Base-by-base conservation (phyloP, 2,329 filamentous ascomycete genomes). In the Aspergillaceae sp. region DNA sequence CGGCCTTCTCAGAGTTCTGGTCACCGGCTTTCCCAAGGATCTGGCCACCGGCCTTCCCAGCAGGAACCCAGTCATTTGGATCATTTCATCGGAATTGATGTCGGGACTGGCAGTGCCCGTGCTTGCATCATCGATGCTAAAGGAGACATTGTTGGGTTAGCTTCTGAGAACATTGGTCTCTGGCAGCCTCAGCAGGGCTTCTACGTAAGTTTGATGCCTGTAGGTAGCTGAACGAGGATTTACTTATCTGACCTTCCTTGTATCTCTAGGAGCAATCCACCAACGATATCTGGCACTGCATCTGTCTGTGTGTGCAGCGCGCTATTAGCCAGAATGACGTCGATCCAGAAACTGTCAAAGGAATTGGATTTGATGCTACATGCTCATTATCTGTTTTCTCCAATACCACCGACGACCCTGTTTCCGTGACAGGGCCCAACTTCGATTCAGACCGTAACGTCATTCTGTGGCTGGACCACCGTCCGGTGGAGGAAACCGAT, bases 311-410 rank as follows among this genome's bases (percentile, higher is more conserved):
- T 37, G 88, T 96, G 34, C 84, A 89, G 59, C 79, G 83, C 44
- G 88, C 90, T 40, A 78, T 97, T 59, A 78, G 77, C 61, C 84
- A 95, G 66, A 86, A 91, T 55, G 83, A 83, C 56, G 83, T 94
- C 55, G 82, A 91, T 58, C 78, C 83, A 4, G 73, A 72, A 51
- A 82, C 79, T 33, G 84, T 98, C 58, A 85, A 85, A 56, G 92
- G 92, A 48, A 88, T 98, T 60, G 92, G 92, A 44, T 97, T 98
- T 67, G 92, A 98, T 66, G 92, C 92, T 26, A 98, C 92, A n/a
- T 98, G 92, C 75, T 98, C 92, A 11, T 80, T 98, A 29, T 80
- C 90, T 30, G 90, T 97, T 56, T 95, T 98, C 70, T 78, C 83
- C 46, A 75, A 86, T 61, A 88, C 95, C 57, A 94, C 87, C 3